Conservation (phyloP, 176 grass and related monocot species). For the Zizania latifolia region DNA sequence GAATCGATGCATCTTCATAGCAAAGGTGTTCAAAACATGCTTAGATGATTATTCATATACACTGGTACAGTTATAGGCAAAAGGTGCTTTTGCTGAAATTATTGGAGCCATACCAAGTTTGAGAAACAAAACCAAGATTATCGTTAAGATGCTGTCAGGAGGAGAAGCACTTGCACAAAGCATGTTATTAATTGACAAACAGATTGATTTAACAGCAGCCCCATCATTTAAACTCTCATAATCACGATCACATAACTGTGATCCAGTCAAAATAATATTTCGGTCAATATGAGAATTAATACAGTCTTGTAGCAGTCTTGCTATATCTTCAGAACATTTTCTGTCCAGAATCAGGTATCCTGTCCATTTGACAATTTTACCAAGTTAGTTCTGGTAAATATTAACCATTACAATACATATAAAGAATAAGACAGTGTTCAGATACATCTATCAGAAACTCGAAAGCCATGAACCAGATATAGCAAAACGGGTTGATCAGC, state of each 20-base stretch:
- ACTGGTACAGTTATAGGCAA: conserved; percentile 6
- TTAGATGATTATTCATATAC: neutral
- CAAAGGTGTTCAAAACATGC: neutral
- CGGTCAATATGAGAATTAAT: conserved; percentile 51
- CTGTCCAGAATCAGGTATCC: conserved; percentile 56
- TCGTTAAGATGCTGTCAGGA: conserved; percentile 42
- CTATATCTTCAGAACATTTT: conserved; percentile 56
- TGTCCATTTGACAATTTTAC: conserved; percentile 35
- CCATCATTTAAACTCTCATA: conserved; percentile 29
- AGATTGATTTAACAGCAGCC: conserved; percentile 60
- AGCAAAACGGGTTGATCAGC: conserved; percentile 3
- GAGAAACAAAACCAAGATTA: conserved; percentile 70
- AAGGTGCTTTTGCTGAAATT: conserved; percentile 1
- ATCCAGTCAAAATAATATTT: conserved; percentile 29
- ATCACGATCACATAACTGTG: conserved; percentile 20
- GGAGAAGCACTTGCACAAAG: conserved; percentile 37
- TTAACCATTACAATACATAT: conserved; percentile 17
- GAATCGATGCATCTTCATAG: neutral
- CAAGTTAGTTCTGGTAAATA: conserved; percentile 14
- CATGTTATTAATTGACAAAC: conserved; percentile 56
- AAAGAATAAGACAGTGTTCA: neutral
- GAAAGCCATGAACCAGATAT: neutral
- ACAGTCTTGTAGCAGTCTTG: conserved; percentile 51
- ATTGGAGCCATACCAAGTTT: conserved; percentile 73
- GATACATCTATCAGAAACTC: neutral